Base-by-base conservation (phyloP, 495 filamentous ascomycete species). In the Aspergillus cristatus region DNA sequence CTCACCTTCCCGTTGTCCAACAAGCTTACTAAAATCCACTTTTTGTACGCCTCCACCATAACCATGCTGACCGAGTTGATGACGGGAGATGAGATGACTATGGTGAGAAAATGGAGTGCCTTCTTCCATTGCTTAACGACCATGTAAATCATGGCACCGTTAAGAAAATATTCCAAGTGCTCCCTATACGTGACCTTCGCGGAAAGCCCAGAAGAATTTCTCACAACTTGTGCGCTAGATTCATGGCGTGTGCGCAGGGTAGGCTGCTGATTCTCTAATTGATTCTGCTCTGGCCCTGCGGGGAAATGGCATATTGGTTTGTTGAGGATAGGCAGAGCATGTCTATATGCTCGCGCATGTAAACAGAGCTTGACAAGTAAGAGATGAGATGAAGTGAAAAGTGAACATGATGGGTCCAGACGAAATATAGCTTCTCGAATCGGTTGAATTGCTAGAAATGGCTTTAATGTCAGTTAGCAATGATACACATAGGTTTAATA, bases 31-130 rank as follows among this genome's bases (percentile, higher is more conserved):
- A 98, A 62, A 7, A 91, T 57, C 82, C 86, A 94, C 62, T 93
- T 96, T 57, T 90, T 94, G 67, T 94, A 93, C 11, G 85, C 86
- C 48, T 94, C 87, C 2, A 84, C 69, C 80, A 88, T 86, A 18
- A 91, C 70, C 57, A 77, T 81, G 59, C 79, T 90, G 14, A 74
- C 67, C 10, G 68, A 58, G 15, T 60, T 68, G 11, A 58, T 61
- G 1, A 73, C 62, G 7, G 88, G 88, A 28, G 71, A 72, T 12
- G 78, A 70, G 20, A 90, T 67, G 28, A 80, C 76, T 39, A 75
- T 67, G 43, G 80, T 79, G 18, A 96, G 67, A 35, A 81, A 84
- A 31, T 79, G 70, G 18, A 73, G 63, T 0, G 90, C 88, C 40
- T 76, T 74, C 18, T 68, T 60, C 84, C 83, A 97, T 36, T 82